Conservation (phyloP, 192 early-diverging fungal genomes). For the Geranomyces michiganensis region DNA sequence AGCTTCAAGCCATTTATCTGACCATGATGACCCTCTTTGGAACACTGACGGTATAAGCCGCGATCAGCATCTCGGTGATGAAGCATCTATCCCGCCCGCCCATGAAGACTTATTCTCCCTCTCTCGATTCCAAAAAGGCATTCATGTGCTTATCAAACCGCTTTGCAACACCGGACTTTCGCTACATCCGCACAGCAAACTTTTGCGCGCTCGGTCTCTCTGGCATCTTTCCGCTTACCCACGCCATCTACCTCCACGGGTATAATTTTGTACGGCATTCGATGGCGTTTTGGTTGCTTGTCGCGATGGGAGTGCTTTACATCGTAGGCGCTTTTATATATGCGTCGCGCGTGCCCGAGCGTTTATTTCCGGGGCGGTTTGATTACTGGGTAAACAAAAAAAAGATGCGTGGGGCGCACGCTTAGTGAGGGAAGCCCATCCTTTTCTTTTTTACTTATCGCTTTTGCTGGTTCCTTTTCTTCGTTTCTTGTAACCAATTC, state of each 20-base stretch:
- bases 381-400: constrained; percentile 69
- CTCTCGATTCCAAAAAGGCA: constrained; percentile 23
- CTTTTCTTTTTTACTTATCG: not conserved
- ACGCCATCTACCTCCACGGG: constrained; percentile 31
- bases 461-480: too few relatives aligned
- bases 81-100: too few relatives aligned
- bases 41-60: constrained; percentile 60
- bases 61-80: too few relatives aligned
- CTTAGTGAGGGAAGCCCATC: too few relatives aligned
- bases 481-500: not conserved
- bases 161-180: constrained; percentile 75
- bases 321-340: constrained; percentile 85
- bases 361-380: constrained; percentile 81
- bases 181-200: constrained; percentile 73
- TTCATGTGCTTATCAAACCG: constrained; percentile 59
- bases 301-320: constrained; percentile 78
- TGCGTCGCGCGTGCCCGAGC: constrained; percentile 81
- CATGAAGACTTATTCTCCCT: too few relatives aligned
- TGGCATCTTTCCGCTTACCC: constrained; percentile 58
- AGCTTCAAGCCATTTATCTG: constrained; percentile 58
- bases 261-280: constrained; percentile 15
- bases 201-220: constrained; percentile 83
- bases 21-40: constrained; percentile 66
- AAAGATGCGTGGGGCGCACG: too few relatives aligned
- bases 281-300: constrained; percentile 66